Evolutionary conservation across 805 yeast genomes (phyloP), one percentile per base, ranked within the genome.

Genomic region (Wickerhamiella sergipiensis): DNA sequence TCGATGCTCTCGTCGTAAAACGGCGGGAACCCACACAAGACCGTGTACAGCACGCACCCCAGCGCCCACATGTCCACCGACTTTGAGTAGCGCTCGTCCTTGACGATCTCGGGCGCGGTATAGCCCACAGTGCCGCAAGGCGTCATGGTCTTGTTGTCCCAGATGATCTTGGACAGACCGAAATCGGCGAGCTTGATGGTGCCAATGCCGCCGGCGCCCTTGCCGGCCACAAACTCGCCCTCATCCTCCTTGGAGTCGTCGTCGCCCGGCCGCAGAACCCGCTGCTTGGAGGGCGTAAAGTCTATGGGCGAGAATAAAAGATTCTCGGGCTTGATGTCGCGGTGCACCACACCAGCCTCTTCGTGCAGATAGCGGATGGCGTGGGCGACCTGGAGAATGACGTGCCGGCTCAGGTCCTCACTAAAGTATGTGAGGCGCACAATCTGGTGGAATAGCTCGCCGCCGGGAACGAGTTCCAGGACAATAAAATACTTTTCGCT

Each of bases 71-170:
- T 86, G 65, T 92, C 98, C 38, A 92, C 98, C 56, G 88, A 83
- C 70, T 85, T 87, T 1, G 95, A 85, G 64, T 92, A 92, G 46
- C 81, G 75, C 69, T 89, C 95, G 66, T 92, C 97, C 57, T 83
- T 81, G 42, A 92, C 97, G 59, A 92, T 90, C 67, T 92, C 98
- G 0, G 98, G 98, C 0, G 98, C 98, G 2, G 97, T 90, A 63
- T 92, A 92, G 2, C 97, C 97, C 17, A 92, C 96, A 0, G 98
- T 92, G 48, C 98, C 98, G 69, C 98, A 92, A 0, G 98, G 98
- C 0, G 98, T 92, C 74, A 87, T 86, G 21, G 97, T 85, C 59
- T 85, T 85, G 47, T 81, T 77, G 61, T 83, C 85, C 81, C 88
- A 83, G 31, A 90, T 80, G 62, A 88, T 85, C 67, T 92, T 92